Evolutionary conservation across 805 yeast species (phyloP).

Genomic region (Zygotorulaspora florentina): DNA sequence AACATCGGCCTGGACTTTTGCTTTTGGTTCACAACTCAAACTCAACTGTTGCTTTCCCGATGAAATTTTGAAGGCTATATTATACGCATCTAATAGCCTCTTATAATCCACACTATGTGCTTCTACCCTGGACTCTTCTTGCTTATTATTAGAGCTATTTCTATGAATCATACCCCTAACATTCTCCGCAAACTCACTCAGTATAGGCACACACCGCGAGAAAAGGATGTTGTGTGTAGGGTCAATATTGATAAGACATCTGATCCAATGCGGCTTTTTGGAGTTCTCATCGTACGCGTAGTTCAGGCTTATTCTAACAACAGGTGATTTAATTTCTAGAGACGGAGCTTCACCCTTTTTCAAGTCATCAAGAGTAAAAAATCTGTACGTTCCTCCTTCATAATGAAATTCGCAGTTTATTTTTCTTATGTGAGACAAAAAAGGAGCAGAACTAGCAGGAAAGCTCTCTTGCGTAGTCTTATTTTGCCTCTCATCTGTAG

Average conservation of each 20-base stretch:
- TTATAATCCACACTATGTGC: conserved; percentile 37
- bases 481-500: conserved; percentile 2
- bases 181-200: conserved; percentile 54
- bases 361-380: conserved; percentile 38
- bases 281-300: conserved; percentile 37
- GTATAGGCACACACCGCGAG: conserved; percentile 75
- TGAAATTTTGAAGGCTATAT: conserved; percentile 56
- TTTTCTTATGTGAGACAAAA: conserved; percentile 31
- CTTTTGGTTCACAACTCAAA: conserved; percentile 89
- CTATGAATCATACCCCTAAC: conserved; percentile 45
- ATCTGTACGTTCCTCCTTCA: conserved; percentile 63
- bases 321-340: conserved; percentile 69
- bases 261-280: conserved; percentile 26
- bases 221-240: conserved; percentile 68
- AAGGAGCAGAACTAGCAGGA: conserved; percentile 18
- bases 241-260: conserved; percentile 27
- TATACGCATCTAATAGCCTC: conserved; percentile 49
- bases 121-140: conserved; percentile 7
- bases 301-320: conserved; percentile 53
- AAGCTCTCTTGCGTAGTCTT: conserved; percentile 7
- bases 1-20: conserved; percentile 83
- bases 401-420: conserved; percentile 52
- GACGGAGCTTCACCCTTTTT: conserved; percentile 43
- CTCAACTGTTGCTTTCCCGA: conserved; percentile 71
- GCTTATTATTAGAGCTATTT: conserved; percentile 15